Evolutionary conservation across 352 stramenopile genomes (phyloP).

Genomic region (Phytopythium kandeliae): DNA sequence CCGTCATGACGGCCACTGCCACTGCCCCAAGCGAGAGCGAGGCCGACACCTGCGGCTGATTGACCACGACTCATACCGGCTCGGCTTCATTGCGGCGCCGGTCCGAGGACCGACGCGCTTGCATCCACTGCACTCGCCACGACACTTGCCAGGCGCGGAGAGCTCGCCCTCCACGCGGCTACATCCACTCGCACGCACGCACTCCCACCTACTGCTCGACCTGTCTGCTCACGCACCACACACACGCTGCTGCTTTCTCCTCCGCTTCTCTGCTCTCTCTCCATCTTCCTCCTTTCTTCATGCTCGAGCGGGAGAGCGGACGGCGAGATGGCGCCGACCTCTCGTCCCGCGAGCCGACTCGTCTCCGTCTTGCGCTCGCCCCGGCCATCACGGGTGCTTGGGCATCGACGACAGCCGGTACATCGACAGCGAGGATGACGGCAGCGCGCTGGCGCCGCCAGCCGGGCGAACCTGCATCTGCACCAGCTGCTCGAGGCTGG

Average conservation of each 20-base stretch:
- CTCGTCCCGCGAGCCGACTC: not conserved
- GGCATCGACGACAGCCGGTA: conserved; percentile 38
- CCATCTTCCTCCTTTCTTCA: conserved; percentile 4
- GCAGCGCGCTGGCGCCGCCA: conserved; percentile 37
- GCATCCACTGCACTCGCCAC: conserved; percentile 5
- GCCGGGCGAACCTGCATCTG: conserved; percentile 78
- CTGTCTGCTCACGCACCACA: not conserved
- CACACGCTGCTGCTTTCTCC: not conserved
- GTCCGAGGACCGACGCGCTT: no score
- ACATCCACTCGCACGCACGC: conserved; percentile 8
- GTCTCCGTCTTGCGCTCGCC: no score
- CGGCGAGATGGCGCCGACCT: not conserved
- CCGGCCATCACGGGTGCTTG: conserved; percentile 6
- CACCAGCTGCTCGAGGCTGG: conserved; percentile 78
- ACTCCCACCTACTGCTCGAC: conserved; percentile 3
- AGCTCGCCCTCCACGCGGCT: conserved; percentile 1
- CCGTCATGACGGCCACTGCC: not conserved
- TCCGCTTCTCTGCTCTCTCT: conserved; percentile 7
- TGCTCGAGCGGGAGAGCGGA: conserved; percentile 2
- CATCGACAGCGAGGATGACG: conserved; percentile 30
- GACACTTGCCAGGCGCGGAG: conserved; percentile 4
- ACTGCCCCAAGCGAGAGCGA: no score
- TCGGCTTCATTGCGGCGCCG: not conserved
- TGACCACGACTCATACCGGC: not conserved
- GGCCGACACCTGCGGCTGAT: no score